phyloP scores from a whole-genome alignment of 129 eudicot species.

The Artemisia annua region DNA sequence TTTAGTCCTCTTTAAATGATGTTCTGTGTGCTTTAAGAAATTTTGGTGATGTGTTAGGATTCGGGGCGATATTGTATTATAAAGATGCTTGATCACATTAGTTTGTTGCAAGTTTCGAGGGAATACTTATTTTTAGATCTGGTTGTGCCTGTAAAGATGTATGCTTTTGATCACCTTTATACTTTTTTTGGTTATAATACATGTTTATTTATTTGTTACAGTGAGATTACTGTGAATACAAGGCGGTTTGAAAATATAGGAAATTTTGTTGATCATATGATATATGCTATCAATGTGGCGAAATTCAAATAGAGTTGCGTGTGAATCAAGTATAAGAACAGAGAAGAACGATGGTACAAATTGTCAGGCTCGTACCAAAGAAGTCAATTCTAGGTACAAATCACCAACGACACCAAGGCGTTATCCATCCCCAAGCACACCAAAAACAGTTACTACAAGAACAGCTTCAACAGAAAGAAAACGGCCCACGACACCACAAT shows the following conservation, averaged over 20 bases:
- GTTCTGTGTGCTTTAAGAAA: not conserved
- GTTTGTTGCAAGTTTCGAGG: conserved; percentile 39
- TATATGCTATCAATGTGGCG: conserved; percentile 55
- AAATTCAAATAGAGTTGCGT: conserved; percentile 49
- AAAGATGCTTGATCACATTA: conserved; percentile 31
- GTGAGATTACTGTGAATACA: not conserved
- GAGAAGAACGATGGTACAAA: conserved; percentile 58
- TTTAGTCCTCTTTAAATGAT: conserved; percentile 26
- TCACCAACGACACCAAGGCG: conserved; percentile 72
- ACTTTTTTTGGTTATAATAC: conserved; percentile 44
- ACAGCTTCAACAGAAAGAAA: conserved; percentile 78
- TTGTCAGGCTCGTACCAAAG: conserved; percentile 49
- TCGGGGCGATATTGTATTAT: conserved; percentile 22
- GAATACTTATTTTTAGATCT: conserved; percentile 46
- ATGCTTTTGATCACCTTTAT: conserved; percentile 49
- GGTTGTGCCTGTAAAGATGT: conserved; percentile 63
- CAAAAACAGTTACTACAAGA: conserved; percentile 52
- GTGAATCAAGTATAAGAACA: conserved; percentile 50
- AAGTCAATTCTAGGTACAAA: conserved; percentile 75
- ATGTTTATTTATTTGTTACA: conserved; percentile 31
- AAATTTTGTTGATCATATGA: conserved; percentile 35
- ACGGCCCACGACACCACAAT: conserved; percentile 62
- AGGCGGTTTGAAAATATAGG: conserved; percentile 18
- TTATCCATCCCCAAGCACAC: conserved; percentile 62
- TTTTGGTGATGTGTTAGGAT: conserved; percentile 31